phyloP scores from a whole-genome alignment of 2,329 filamentous ascomycete species.

The Colletotrichum sp. region DNA sequence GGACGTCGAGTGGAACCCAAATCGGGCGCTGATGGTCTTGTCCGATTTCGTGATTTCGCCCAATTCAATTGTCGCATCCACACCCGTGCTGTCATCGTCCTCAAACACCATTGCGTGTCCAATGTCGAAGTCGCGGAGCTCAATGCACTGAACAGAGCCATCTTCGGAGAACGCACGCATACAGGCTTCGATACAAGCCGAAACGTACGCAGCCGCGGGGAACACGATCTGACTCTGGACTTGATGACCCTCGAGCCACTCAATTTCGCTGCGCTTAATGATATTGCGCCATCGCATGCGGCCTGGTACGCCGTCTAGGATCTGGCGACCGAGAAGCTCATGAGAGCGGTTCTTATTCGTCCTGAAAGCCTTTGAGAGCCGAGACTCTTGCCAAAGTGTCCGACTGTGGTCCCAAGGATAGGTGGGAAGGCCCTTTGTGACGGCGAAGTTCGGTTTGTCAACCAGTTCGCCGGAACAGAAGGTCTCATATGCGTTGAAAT shows the following conservation, averaged over 20 bases:
- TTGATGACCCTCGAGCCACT: constrained; percentile 42
- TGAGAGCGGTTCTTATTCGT: constrained; percentile 32
- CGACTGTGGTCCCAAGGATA: constrained; percentile 42
- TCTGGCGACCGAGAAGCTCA: constrained; percentile 30
- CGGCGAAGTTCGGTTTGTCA: background rate
- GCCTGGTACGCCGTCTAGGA: background rate
- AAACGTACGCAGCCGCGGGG: constrained; percentile 46
- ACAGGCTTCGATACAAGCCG: background rate
- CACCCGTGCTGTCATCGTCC: background rate
- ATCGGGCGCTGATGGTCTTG: background rate
- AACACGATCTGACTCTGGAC: constrained; percentile 43
- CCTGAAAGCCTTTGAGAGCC: constrained; percentile 29
- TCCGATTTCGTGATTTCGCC: background rate
- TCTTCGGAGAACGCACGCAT: background rate
- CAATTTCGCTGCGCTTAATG: constrained; percentile 15
- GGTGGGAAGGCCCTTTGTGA: constrained; percentile 32
- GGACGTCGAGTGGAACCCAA: background rate
- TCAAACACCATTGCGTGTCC: background rate
- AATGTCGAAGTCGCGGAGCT: constrained; percentile 34
- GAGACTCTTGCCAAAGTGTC: constrained; percentile 36
- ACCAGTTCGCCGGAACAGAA: constrained; percentile 8
- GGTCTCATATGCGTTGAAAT: background rate
- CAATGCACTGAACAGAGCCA: background rate
- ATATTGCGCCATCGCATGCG: constrained; percentile 21
- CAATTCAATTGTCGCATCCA: background rate